phyloP scores from a whole-genome alignment of 495 filamentous ascomycete species.

The Hyaloscypha hepaticicola region DNA sequence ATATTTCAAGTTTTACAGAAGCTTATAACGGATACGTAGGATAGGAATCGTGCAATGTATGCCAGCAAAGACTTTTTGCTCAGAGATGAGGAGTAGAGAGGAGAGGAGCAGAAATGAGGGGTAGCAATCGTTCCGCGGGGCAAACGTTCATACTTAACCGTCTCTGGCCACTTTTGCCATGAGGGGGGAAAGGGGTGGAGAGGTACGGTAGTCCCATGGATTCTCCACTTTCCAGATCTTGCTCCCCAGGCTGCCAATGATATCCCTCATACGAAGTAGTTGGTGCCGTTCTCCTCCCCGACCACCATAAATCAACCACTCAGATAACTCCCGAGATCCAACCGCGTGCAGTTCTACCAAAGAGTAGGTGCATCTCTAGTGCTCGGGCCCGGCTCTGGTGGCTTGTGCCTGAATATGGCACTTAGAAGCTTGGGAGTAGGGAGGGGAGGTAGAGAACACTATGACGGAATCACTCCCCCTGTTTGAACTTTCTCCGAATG shows the following conservation, averaged over 20 bases:
- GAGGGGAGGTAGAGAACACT: neutral
- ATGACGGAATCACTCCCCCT: neutral
- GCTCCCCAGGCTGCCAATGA: neutral
- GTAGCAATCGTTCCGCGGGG: neutral
- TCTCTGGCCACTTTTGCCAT: neutral
- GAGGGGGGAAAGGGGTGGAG: neutral
- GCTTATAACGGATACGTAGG: neutral
- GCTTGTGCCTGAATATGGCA: neutral
- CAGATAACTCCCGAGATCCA: neutral
- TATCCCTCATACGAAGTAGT: neutral
- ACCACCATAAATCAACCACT: neutral
- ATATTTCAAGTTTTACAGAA: neutral
- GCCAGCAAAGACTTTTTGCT: too few relatives aligned
- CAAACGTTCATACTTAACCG: too few relatives aligned
- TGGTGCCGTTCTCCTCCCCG: conserved; percentile 3
- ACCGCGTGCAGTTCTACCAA: neutral
- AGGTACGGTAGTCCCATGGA: neutral
- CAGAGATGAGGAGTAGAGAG: neutral
- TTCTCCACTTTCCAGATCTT: neutral
- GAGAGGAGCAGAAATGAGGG: neutral
- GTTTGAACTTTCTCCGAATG: neutral
- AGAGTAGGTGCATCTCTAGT: neutral
- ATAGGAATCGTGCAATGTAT: too few relatives aligned
- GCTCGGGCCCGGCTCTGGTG: neutral
- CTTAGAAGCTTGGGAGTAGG: neutral